These are phyloP conservation scores for Coemansia sp. DNA, from an alignment of 192 early-diverging fungal genomes.

Conservation along the genomic window DNA sequence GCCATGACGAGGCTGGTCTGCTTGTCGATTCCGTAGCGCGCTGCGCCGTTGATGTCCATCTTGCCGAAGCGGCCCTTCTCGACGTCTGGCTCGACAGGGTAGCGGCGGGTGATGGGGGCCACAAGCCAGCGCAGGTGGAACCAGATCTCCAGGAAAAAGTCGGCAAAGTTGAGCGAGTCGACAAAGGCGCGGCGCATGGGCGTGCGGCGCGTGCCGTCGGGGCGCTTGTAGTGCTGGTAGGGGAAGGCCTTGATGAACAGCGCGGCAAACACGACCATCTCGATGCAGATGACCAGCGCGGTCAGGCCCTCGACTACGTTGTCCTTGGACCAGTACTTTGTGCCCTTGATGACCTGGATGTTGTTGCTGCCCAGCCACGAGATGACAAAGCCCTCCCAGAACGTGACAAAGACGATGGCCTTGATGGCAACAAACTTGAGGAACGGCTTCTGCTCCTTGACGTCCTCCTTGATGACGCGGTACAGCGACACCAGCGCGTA, in stretches of 20 bases:
- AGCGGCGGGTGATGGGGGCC: constrained; percentile 28
- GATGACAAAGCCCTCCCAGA: constrained; percentile 64
- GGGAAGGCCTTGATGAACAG: constrained; percentile 59
- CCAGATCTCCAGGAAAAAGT: constrained; percentile 52
- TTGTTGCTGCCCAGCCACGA: constrained; percentile 56
- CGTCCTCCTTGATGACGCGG: constrained; percentile 60
- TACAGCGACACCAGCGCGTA: constrained; percentile 68
- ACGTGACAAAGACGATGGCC: constrained; percentile 63
- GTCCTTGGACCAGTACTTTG: constrained; percentile 58
- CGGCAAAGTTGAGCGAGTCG: constrained; percentile 54
- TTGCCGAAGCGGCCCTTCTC: constrained; percentile 53
- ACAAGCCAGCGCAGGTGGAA: constrained; percentile 44
- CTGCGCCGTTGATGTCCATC: constrained; percentile 55
- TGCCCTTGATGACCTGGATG: constrained; percentile 52
- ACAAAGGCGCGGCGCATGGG: constrained; percentile 51
- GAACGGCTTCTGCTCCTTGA: constrained; percentile 55
- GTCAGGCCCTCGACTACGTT: constrained; percentile 57
- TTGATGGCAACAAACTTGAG: constrained; percentile 54
- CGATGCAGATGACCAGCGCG: constrained; percentile 58
- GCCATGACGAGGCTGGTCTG: constrained; percentile 15
- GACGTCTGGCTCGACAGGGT: constrained; percentile 36
- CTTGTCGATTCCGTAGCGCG: constrained; percentile 41
- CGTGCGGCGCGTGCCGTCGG: constrained; percentile 33
- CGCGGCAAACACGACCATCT: constrained; percentile 58
- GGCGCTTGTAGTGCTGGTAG: constrained; percentile 28